Base-by-base conservation (phyloP, 140 eudicot genomes). In the Stevia rebaudiana region DNA sequence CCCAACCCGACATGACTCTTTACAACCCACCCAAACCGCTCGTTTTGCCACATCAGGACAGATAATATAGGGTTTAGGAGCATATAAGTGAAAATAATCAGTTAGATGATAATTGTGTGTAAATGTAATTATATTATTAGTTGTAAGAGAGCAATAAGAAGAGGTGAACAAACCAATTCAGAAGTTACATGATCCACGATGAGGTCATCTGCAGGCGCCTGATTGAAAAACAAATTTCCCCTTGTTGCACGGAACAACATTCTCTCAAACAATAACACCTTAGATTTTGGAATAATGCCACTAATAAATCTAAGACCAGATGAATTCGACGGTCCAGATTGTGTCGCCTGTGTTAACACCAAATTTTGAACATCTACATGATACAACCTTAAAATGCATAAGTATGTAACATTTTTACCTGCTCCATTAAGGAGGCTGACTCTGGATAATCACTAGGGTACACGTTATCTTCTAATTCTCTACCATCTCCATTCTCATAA, bases 231-330 rank as follows among this genome's bases (percentile, higher is more conserved):
- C 86, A 92, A 77, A 76, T 92, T 92, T 37, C 99, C 99, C 67
- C 99, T 92, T 36, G 99, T 92, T 53, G 99, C 94, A 67, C 99
- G 95, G 51, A 92, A 92, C 80, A 92, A 31, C 86, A 92, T 92
- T 75, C 99, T 81, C 76, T 92, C 99, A 69, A 92, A 92, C 61
- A 64, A 81, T 19, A 85, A 77, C 11, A 66, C 86, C 75, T 92
- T 88, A 22, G 94, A 81, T 78, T 85, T 80, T 39, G 79, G 72
- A 42, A 92, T 88, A 39, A 88, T 88, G 65, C 99, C 99, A 78
- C 99, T 79, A n/a, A 92, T 83, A 78, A 86, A 92, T 70, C 89
- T 84, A 25, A 92, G 88, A 65, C 99, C 97, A 60, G 97, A 80
- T 71, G 70, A 81, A 76, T 68, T 71, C 61, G 89, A 77, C n/a